A percentile compares a stretch with the other conserved stretches of the same genome.
Conservation (phyloP, 306 rosid genomes). For the Corylus heterophylla region DNA sequence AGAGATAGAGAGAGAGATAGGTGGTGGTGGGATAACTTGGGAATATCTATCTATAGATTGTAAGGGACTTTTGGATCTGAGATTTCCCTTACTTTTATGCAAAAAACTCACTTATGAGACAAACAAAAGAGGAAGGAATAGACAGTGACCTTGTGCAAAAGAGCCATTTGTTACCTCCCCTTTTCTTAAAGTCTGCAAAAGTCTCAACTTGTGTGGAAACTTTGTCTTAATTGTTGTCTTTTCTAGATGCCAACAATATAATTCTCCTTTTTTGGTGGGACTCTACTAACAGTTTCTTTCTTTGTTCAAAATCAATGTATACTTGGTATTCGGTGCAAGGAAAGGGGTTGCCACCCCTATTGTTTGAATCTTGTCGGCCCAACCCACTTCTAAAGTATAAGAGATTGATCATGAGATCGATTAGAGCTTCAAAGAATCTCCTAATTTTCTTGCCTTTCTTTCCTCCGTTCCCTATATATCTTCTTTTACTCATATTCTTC, state of each 20-base stretch:
- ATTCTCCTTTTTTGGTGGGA: constrained; percentile 49
- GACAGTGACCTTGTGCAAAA: constrained; percentile 55
- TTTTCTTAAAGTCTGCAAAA: constrained; percentile 84
- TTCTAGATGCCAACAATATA: constrained; percentile 56
- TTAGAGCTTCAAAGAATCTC: not conserved
- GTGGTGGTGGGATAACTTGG: not conserved
- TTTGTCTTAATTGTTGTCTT: constrained; percentile 89
- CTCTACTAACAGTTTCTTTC: constrained; percentile 26
- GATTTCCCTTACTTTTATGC: constrained; percentile 84
- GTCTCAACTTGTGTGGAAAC: constrained; percentile 67
- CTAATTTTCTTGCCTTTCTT: not conserved
- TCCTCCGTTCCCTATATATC: not conserved
- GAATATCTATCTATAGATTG: constrained; percentile 21
- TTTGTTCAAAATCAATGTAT: not conserved
- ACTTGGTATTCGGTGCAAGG: constrained; percentile 26
- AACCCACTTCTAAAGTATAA: not conserved
- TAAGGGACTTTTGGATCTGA: constrained; percentile 46
- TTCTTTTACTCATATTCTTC: not conserved
- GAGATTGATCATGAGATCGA: not conserved
- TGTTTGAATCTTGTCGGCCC: constrained; percentile 14
- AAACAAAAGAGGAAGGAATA: constrained; percentile 25
- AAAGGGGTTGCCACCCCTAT: not conserved
- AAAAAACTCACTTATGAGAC: constrained; percentile 13
- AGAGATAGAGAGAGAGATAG: constrained; percentile 1
- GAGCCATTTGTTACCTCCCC: constrained; percentile 41